These are phyloP conservation scores for Magnusiomyces fungicola DNA, from an alignment of 1,139 yeast species.

Conservation along the genomic window DNA sequence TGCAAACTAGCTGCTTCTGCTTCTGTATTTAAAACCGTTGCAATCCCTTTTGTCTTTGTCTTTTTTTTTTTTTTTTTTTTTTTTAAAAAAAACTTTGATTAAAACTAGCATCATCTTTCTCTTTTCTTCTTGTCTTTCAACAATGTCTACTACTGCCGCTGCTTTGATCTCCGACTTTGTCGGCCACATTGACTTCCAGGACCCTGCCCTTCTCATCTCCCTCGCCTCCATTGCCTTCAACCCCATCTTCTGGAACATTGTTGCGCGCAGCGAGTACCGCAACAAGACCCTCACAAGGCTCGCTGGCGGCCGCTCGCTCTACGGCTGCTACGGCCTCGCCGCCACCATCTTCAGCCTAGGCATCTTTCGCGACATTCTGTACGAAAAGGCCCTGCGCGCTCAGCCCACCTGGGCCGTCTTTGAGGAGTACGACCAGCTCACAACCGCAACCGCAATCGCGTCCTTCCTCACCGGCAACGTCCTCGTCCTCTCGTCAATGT, in stretches of 20 bases:
- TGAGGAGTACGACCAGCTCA: slow-evolving; percentile 18
- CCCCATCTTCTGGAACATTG: slow-evolving; percentile 92
- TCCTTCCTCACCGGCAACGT: slow-evolving; percentile 65
- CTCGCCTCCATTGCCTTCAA: slow-evolving; percentile 65
- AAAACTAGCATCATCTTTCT: too few relatives aligned
- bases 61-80: neutral
- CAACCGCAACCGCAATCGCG: slow-evolving; percentile 40
- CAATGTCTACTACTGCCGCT: slow-evolving; percentile 5
- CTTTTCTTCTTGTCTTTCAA: too few relatives aligned
- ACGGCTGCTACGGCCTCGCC: slow-evolving; percentile 83
- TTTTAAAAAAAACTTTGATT: too few relatives aligned
- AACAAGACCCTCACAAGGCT: slow-evolving; percentile 67
- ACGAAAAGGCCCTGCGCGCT: slow-evolving; percentile 56
- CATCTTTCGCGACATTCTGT: slow-evolving; percentile 68
- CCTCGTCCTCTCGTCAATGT: slow-evolving; percentile 80
- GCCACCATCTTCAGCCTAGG: slow-evolving; percentile 77
- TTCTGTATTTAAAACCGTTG: too few relatives aligned
- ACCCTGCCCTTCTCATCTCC: slow-evolving; percentile 19
- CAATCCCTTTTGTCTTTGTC: neutral
- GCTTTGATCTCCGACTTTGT: slow-evolving; percentile 7
- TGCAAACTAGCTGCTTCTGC: too few relatives aligned
- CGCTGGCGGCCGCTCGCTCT: slow-evolving; percentile 55
- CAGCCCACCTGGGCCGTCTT: slow-evolving; percentile 37
- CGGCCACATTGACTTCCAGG: slow-evolving; percentile 17
- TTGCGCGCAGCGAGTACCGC: slow-evolving; percentile 77